A percentile compares a stretch with the other conserved stretches of the same genome.
phyloP scores from a whole-genome alignment of 495 filamentous ascomycete species.

The Podospora tetraspora region DNA sequence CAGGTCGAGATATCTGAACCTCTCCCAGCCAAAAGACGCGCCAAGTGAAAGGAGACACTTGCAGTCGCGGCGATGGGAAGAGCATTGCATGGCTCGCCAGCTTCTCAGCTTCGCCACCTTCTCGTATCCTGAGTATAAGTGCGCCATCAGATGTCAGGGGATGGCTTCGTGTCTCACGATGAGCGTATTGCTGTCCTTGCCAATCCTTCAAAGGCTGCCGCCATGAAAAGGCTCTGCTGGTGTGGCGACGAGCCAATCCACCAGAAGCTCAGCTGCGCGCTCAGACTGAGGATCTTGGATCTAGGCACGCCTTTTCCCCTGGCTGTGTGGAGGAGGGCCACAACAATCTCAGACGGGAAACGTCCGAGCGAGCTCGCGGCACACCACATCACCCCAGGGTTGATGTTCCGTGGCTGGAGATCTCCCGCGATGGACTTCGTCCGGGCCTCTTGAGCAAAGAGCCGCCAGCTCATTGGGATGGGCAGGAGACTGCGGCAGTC shows the following conservation, averaged over 20 bases:
- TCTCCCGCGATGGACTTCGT: neutral
- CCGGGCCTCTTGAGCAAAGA: neutral
- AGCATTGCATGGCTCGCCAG: neutral
- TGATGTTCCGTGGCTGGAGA: neutral
- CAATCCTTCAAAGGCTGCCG: neutral
- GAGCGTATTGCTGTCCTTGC: neutral
- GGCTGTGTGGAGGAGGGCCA: neutral
- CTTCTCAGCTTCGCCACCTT: neutral
- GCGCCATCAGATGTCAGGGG: neutral
- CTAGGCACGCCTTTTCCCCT: neutral
- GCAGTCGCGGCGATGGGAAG: neutral
- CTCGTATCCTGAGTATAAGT: neutral
- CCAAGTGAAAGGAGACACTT: neutral
- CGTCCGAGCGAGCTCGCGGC: constrained; percentile 3
- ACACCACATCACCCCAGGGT: neutral
- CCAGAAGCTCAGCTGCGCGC: constrained; percentile 6
- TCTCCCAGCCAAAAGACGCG: neutral
- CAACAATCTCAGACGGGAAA: neutral
- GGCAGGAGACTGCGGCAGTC: neutral
- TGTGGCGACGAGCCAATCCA: neutral
- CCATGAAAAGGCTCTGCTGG: neutral
- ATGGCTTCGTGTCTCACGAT: neutral
- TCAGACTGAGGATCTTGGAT: constrained; percentile 10
- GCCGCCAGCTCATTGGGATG: neutral
- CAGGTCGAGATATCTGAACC: neutral